Evolutionary conservation across 139 green algal genomes (phyloP).

Genomic region (Auxenochlorella protothecoides): DNA sequence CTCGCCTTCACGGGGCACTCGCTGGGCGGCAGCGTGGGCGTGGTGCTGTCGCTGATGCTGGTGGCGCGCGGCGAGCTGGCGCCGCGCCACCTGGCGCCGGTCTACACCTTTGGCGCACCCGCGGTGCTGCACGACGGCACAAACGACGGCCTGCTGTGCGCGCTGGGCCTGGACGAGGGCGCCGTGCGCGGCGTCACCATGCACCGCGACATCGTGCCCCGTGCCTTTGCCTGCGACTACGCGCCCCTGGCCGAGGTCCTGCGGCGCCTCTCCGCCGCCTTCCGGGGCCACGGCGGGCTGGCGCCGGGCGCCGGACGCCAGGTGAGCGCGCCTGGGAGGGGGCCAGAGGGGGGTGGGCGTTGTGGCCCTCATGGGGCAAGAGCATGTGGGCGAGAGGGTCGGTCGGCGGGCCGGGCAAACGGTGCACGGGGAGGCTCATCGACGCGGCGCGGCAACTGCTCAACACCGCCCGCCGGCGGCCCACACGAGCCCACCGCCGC

Average conservation of each 20-base stretch:
- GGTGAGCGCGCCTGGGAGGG: slow-evolving; percentile 7
- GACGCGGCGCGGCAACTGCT: too few species aligned
- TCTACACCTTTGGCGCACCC: slow-evolving; percentile 87
- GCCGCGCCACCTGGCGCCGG: slow-evolving; percentile 38
- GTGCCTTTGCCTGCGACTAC: slow-evolving; percentile 96
- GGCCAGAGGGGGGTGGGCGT: neutral
- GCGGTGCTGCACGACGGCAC: slow-evolving; percentile 72
- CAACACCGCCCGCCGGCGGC: too few species aligned
- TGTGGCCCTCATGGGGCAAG: neutral
- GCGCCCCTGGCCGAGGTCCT: slow-evolving; percentile 67
- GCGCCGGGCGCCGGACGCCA: slow-evolving; percentile 12
- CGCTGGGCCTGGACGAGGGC: slow-evolving; percentile 32
- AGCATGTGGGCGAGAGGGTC: too few species aligned
- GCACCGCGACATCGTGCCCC: slow-evolving; percentile 85
- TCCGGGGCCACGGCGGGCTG: slow-evolving; percentile 72
- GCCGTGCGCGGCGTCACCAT: slow-evolving; percentile 63
- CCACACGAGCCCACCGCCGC: too few species aligned
- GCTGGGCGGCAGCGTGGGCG: slow-evolving; percentile 80
- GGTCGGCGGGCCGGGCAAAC: too few species aligned
- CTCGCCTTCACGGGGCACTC: slow-evolving; percentile 84
- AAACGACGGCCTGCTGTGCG: slow-evolving; percentile 28
- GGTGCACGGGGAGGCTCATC: too few species aligned
- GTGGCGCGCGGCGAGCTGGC: slow-evolving; percentile 57
- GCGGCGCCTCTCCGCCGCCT: slow-evolving; percentile 37
- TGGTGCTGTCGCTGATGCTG: slow-evolving; percentile 84